Conservation (phyloP, 2,329 filamentous ascomycete species). For the Fusarium foetens region DNA sequence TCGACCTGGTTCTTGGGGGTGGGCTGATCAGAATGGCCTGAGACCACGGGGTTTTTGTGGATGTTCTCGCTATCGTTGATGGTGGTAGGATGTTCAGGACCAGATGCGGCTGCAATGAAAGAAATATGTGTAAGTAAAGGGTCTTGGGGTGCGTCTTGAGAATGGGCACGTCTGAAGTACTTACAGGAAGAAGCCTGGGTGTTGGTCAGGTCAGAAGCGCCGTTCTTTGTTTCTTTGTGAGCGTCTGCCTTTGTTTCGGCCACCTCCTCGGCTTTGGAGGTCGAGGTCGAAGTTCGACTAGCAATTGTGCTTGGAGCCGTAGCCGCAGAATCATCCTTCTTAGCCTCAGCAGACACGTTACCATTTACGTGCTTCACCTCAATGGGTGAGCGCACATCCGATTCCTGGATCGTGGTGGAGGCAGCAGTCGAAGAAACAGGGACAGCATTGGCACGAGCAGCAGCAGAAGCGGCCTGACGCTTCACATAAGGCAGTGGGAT, state of each 20-base stretch:
- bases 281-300: slow-evolving; percentile 18
- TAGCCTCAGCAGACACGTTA: slow-evolving; percentile 7
- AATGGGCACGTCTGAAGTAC: slow-evolving; percentile 16
- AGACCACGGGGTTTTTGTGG: slow-evolving; percentile 23
- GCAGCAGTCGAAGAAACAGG: slow-evolving; percentile 17
- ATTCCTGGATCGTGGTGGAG: slow-evolving; percentile 17
- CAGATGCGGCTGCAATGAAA: slow-evolving; percentile 20
- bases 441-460: slow-evolving; percentile 43
- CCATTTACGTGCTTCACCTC: slow-evolving; percentile 39
- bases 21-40: slow-evolving; percentile 40
- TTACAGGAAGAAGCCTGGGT: slow-evolving; percentile 38
- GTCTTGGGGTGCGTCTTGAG: not conserved
- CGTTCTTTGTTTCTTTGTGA: slow-evolving; percentile 24
- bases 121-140: slow-evolving; percentile 27
- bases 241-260: slow-evolving; percentile 22
- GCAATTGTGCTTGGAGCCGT: slow-evolving; percentile 15
- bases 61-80: slow-evolving; percentile 25
- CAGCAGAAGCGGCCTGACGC: slow-evolving; percentile 50
- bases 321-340: slow-evolving; percentile 9
- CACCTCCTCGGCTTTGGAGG: slow-evolving; percentile 22
- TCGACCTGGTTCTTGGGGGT: slow-evolving; percentile 23
- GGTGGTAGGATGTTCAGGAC: slow-evolving; percentile 30
- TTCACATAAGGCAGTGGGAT: slow-evolving; percentile 54
- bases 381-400: slow-evolving; percentile 10
- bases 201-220: slow-evolving; percentile 2